Conservation (phyloP, 768 basidiomycete species). For the Mycena polygramma region DNA sequence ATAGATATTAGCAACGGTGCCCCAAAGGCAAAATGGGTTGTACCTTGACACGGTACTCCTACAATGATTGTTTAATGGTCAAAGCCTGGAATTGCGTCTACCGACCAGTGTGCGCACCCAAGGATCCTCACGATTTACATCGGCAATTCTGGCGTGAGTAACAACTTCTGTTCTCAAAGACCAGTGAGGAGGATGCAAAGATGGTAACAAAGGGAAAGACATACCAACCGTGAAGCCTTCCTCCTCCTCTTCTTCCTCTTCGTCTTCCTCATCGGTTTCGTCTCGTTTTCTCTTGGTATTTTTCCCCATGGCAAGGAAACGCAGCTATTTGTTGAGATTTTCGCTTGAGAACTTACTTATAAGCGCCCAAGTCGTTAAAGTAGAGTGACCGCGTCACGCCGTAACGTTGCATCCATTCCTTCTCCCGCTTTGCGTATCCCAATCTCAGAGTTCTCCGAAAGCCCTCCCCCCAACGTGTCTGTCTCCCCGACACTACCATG, state of each 20-base stretch:
- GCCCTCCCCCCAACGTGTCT: too few relatives aligned
- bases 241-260: constrained; percentile 12
- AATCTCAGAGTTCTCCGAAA: too few relatives aligned
- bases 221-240: constrained; percentile 23
- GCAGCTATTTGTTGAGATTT: neutral
- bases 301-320: constrained; percentile 3
- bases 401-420: too few relatives aligned
- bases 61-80: neutral
- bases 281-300: constrained; percentile 21
- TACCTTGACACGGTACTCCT: constrained; percentile 22
- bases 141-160: constrained; percentile 9
- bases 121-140: neutral
- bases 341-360: neutral
- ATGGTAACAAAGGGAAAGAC: neutral
- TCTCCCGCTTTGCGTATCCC: too few relatives aligned
- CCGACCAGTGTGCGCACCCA: constrained; percentile 4
- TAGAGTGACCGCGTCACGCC: neutral
- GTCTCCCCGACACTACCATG: constrained; percentile 43
- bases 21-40: neutral
- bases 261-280: constrained; percentile 3
- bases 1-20: neutral
- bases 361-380: neutral
- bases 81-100: neutral
- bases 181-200: neutral
- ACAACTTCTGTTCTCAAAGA: constrained; percentile 21